Evolutionary conservation across 139 green algal genomes (phyloP).

Genomic region (Nannochloris sp.): DNA sequence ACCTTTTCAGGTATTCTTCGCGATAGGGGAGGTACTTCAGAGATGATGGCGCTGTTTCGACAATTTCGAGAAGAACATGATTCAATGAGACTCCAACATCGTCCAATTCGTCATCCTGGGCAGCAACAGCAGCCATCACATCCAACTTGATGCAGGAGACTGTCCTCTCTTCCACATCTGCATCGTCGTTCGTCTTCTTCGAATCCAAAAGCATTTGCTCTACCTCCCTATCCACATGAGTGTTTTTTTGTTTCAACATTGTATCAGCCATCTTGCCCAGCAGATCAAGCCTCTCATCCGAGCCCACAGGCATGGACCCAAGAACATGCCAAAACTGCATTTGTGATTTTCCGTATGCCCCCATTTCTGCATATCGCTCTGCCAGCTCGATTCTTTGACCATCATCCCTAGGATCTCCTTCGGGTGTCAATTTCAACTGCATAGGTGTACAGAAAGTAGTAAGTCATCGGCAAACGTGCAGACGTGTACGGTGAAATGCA

Average conservation of each 20-base stretch:
- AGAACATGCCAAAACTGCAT: conserved; percentile 29
- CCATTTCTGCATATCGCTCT: conserved; percentile 1
- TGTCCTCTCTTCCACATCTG: conserved; percentile 10
- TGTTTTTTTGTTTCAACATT: conserved; percentile 19
- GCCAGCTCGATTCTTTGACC: not conserved
- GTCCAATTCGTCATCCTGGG: not conserved
- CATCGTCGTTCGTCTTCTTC: not conserved
- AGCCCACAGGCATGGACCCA: conserved; percentile 1
- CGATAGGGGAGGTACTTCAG: conserved; percentile 43
- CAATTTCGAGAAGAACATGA: conserved; percentile 24
- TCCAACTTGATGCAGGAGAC: conserved; percentile 29
- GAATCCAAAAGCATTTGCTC: not conserved
- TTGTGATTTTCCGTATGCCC: conserved; percentile 10
- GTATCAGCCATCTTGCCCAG: conserved; percentile 48
- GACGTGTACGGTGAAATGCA: too few relatives aligned
- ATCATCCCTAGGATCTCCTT: not conserved
- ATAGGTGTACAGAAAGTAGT: not conserved
- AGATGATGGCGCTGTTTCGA: conserved; percentile 18
- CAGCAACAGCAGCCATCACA: conserved; percentile 14
- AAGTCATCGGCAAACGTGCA: not conserved
- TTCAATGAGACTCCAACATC: not conserved
- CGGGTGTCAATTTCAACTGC: not conserved
- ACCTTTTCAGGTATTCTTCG: conserved; percentile 49
- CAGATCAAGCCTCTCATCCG: conserved; percentile 20
- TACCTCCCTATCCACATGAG: conserved; percentile 5